These are phyloP conservation scores for Sequoia sempervirens DNA, from an alignment of 75 land plant genomes.

Conservation along the genomic window DNA sequence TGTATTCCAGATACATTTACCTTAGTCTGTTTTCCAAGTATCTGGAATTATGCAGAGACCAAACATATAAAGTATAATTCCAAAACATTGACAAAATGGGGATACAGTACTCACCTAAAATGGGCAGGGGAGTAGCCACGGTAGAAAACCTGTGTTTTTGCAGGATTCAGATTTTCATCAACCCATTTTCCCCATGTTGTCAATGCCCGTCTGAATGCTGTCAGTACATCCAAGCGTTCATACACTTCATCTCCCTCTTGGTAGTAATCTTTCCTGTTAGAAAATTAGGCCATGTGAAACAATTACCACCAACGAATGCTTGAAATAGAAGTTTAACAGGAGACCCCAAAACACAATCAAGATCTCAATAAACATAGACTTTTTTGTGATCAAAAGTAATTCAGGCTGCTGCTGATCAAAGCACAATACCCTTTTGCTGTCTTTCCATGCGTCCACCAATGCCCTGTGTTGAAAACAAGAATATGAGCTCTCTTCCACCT, in stretches of 20 bases:
- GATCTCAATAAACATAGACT: not conserved
- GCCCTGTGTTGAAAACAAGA: constrained; percentile 85
- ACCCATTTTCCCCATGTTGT: constrained; percentile 82
- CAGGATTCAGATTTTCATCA: constrained; percentile 41
- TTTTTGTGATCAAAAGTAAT: not conserved
- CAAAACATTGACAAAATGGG: not conserved
- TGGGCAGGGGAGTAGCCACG: constrained; percentile 85
- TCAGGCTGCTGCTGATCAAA: not conserved
- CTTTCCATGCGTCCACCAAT: constrained; percentile 92
- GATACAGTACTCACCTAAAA: constrained; percentile 47
- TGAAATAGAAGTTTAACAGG: not conserved
- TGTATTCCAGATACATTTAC: not conserved
- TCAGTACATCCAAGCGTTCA: constrained; percentile 59
- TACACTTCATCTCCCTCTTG: constrained; percentile 60
- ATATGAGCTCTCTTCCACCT: constrained; percentile 73
- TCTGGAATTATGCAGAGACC: not conserved
- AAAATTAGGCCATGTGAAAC: not conserved
- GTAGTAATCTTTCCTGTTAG: constrained; percentile 62
- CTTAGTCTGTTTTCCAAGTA: not conserved
- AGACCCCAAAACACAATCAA: not conserved
- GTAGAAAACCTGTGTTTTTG: constrained; percentile 48
- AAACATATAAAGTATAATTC: not conserved
- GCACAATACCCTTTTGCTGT: constrained; percentile 62
- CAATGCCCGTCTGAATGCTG: constrained; percentile 61
- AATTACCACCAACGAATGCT: not conserved